A percentile compares a stretch with the other conserved stretches of the same genome.
Evolutionary conservation across 2,329 filamentous ascomycete species (phyloP).

Genomic region (Pseudopyrenochaeta lycopersici): DNA sequence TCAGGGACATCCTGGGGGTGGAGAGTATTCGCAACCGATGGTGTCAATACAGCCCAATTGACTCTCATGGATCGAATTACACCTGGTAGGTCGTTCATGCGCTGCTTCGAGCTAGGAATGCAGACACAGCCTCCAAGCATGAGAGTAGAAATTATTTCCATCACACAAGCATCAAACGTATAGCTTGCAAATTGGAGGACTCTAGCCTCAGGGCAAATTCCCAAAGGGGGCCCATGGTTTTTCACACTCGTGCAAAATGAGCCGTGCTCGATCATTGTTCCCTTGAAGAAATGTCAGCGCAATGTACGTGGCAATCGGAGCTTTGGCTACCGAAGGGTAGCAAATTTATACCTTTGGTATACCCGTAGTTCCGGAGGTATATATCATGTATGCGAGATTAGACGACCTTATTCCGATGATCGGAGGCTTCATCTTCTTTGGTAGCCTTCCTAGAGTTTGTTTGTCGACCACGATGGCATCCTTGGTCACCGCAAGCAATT

Average conservation of each 20-base stretch:
- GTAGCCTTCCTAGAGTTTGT: not conserved
- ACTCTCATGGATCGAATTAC: conserved; percentile 31
- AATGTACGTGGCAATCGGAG: too few relatives aligned
- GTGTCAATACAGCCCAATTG: conserved; percentile 58
- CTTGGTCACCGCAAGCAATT: not conserved
- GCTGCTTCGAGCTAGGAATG: conserved; percentile 61
- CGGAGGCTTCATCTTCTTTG: not conserved
- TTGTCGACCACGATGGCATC: too few relatives aligned
- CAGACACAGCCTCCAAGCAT: conserved; percentile 58
- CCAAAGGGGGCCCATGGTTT: not conserved
- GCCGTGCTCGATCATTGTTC: not conserved
- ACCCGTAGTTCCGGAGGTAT: not conserved
- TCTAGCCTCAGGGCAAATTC: not conserved
- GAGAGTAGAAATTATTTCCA: conserved; percentile 61
- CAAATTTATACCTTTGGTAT: not conserved
- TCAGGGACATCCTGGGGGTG: conserved; percentile 52
- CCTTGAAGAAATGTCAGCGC: too few relatives aligned
- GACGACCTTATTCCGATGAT: conserved; percentile 24
- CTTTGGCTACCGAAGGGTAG: too few relatives aligned
- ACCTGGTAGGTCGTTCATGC: conserved; percentile 58
- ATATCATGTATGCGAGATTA: not conserved
- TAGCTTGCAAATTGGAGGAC: conserved; percentile 45
- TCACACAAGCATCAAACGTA: conserved; percentile 61
- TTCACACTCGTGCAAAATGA: not conserved
- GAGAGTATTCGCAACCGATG: conserved; percentile 61